These are phyloP conservation scores for Rhodotorula mucilaginosa DNA, from an alignment of 1,284 basidiomycete species.

Conservation along the genomic window DNA sequence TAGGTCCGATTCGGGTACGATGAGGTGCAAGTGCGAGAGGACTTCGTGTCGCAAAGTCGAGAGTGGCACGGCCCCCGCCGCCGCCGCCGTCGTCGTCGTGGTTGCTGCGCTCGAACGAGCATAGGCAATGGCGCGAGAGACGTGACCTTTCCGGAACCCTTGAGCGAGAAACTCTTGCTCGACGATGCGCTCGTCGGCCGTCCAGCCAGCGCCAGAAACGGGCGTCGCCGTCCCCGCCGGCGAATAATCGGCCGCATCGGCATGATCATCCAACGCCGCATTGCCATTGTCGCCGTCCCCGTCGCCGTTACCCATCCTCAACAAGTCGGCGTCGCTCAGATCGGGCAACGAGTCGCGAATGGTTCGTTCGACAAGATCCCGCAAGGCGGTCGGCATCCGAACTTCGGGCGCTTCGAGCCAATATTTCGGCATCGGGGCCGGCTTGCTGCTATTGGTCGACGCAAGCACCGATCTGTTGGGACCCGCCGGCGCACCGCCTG, in stretches of 20 bases:
- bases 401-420: slow-evolving; percentile 76
- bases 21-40: slow-evolving; percentile 71
- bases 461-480: neutral
- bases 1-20: slow-evolving; percentile 73
- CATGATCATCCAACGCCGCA: slow-evolving; percentile 8
- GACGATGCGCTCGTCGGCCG: slow-evolving; percentile 19
- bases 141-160: slow-evolving; percentile 53
- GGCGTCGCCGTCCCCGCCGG: slow-evolving; percentile 1
- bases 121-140: slow-evolving; percentile 45
- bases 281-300: neutral
- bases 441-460: neutral
- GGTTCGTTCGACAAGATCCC: slow-evolving; percentile 74
- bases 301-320: neutral
- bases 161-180: slow-evolving; percentile 47
- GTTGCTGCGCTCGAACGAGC: slow-evolving; percentile 18
- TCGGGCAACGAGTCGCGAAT: slow-evolving; percentile 29
- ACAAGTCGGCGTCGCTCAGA: slow-evolving; percentile 8
- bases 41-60: slow-evolving; percentile 57
- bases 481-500: slow-evolving; percentile 11
- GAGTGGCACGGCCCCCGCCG: neutral
- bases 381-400: slow-evolving; percentile 71
- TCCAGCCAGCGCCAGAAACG: neutral
- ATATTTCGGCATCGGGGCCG: slow-evolving; percentile 51
- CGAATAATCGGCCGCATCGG: neutral
- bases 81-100: neutral